Evolutionary conservation across 148 eudicot genomes (phyloP), one percentile per base, ranked within the genome.

Genomic region (Vaccinium darrowii): DNA sequence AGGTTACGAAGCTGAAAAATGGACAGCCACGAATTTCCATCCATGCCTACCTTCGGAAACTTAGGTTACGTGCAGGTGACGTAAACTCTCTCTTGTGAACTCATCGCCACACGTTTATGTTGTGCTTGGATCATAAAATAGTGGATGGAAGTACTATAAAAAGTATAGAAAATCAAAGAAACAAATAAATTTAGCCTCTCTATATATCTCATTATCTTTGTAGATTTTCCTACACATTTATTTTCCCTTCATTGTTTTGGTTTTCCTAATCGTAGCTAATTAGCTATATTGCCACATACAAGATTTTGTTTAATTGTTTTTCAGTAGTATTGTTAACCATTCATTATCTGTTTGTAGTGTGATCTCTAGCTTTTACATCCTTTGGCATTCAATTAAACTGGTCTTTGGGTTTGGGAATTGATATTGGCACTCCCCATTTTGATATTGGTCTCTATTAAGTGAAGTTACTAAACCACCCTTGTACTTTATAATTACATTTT

Each of bases 11-110:
- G 99, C 99, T 81, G 94, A 94, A 16, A 91, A 96, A 88, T 96
- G 99, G 99, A 90, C 95, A 8, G 87, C 98, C 52, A 82, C 97
- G 1, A 92, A 92, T 85, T 85, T 87, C 78, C 99, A 96, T 89
- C 94, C 98, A 0, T 94, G 93, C 83, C 90, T 96, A 65, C 95
- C 97, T 84, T 56, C 87, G 39, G 92, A 93, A 54, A 88, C 91
- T 49, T 94, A 96, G 83, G 92, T 94, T 86, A 93, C 97, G 33
- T 96, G 99, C 98, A 90, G 99, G 99, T 94, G 82, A 58, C 58
- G 3, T 65, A 43, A 53, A 67, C n/a, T 14, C 69, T 36, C 3
- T 36, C 39, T 36, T 65, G 36, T 30, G 23, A 25, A 27, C 72
- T 10, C 72, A 10, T 13, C 4, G 72, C 16, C 15, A 3, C 33